Base-by-base conservation (phyloP, 2,329 filamentous ascomycete genomes). In the Pseudocercospora cruenta region DNA sequence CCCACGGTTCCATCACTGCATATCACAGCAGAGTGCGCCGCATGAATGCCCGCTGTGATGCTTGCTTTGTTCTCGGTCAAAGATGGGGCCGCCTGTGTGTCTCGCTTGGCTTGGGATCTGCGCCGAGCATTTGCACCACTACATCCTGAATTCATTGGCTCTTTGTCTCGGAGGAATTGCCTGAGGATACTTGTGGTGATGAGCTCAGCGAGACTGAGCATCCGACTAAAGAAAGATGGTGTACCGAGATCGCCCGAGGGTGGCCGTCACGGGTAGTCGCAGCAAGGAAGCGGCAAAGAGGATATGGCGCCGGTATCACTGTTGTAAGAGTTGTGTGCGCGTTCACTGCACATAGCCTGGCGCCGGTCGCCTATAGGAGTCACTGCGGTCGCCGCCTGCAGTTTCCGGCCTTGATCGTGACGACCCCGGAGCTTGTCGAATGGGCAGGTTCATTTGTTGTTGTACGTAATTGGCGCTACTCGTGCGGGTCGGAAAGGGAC, bases 401-500 rank as follows among this genome's bases (percentile, higher is more conserved):
- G 73, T 75, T 49, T 72, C 73, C 21, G 74, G 73, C 60, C 74
- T 69, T 16, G 51, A 55, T 26, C 64, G 67, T 61, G 71, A 67
- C 22, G 66, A 65, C 36, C 61, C 67, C 33, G 70, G 70, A 62
- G 80, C 81, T 49, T 81, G 81, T 64, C 82, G 75, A 51, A 84
- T 82, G 10, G 82, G 82, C 7, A 84, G 73, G 45, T 78, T 79
- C 78, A 83, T 80, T 33, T 73, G 65, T 62, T 64, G 53, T 22
- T 72, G 70, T 55, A 78, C 71, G 45, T 69, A 60, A 43, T 71
- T 69, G 64, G 75, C 75, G 68, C 82, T 83, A 31, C 78, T 80
- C 22, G 81, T 82, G 47, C 82, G 75, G 14, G 74, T 71, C 1
- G 81, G 81, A 66, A 80, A 82, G 36, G 74, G 67, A 21, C 81